These are phyloP conservation scores for Iberis amara DNA, from an alignment of 441 rosid species.

Conservation along the genomic window DNA sequence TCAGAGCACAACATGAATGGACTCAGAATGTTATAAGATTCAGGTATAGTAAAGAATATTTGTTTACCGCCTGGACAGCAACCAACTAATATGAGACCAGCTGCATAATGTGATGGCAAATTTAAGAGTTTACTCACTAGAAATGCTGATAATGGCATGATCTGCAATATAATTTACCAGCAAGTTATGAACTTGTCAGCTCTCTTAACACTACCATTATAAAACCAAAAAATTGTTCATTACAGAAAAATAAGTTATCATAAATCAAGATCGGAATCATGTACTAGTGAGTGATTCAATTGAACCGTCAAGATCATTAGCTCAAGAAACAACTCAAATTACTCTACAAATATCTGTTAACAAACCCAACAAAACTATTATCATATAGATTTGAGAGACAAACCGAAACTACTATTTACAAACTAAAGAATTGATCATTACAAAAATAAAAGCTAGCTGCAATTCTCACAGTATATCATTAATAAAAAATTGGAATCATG, in stretches of 20 bases:
- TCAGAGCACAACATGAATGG: constrained; percentile 7
- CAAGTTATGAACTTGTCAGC: background rate
- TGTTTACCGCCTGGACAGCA: constrained; percentile 87
- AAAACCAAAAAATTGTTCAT: too few relatives aligned
- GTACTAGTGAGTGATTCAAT: background rate
- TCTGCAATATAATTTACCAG: constrained; percentile 36
- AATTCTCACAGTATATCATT: too few relatives aligned
- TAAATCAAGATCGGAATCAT: background rate
- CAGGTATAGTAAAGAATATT: constrained; percentile 2
- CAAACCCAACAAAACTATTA: too few relatives aligned
- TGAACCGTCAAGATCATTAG: too few relatives aligned
- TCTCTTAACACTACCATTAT: background rate
- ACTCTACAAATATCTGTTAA: too few relatives aligned
- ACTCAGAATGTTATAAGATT: background rate
- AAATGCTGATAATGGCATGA: constrained; percentile 81
- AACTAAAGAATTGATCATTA: too few relatives aligned
- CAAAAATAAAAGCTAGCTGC: too few relatives aligned
- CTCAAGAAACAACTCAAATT: too few relatives aligned
- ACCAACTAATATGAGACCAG: constrained; percentile 80
- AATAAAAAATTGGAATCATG: too few relatives aligned
- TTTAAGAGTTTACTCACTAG: constrained; percentile 69
- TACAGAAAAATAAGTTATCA: too few relatives aligned
- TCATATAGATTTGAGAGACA: too few relatives aligned
- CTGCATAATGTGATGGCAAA: constrained; percentile 79
- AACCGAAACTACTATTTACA: too few relatives aligned